Base-by-base conservation (phyloP, 2,329 filamentous ascomycete species). In the Fusarium redolens region DNA sequence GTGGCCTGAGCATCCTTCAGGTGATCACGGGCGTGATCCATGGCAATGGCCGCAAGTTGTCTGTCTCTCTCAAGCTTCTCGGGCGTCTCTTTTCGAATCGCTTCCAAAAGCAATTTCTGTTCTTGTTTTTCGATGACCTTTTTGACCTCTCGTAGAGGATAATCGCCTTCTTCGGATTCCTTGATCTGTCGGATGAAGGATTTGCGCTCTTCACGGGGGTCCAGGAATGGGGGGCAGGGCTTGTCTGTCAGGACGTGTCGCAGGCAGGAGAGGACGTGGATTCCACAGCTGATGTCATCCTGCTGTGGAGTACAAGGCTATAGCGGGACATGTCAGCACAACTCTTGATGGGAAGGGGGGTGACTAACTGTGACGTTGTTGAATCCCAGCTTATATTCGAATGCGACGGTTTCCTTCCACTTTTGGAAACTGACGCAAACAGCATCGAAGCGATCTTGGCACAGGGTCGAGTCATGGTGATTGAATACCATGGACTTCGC, bases 181-280 rank as follows among this genome's bases (percentile, higher is more conserved):
- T 40, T 40, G 25, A 65, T 22, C 11, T 5, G 37, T 28, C 7
- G 9, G 14, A 65, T 40, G n/a, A 65, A 37, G 7, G 5, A 25
- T n/a, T 44, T 20, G 10, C 31, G 40, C 17, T 52, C 38, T 18
- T 33, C 14, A 8, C 1, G 2, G 6, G 45, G 57, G 6, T 44
- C 13, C 13, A 65, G 13, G 5, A 15, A 28, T 1, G 11, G 12
- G 5, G 56, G 45, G n/a, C 57, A 65, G 14, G 14, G 18, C 18
- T 22, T 30, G 14, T 40, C n/a, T 10, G 9, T n/a, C 37, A 65
- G 15, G 2, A 33, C 40, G 15, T 47, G 45, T 3, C 44, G 45
- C 10, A 65, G 57, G 10, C 61, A 65, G 2, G 61, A 52, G 4
- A 65, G 45, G 4, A 45, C 55, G 12, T 65, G 61, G 5, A 65